Evolutionary conservation across 345 rosid genomes (phyloP).

Genomic region (Turritis glabra): DNA sequence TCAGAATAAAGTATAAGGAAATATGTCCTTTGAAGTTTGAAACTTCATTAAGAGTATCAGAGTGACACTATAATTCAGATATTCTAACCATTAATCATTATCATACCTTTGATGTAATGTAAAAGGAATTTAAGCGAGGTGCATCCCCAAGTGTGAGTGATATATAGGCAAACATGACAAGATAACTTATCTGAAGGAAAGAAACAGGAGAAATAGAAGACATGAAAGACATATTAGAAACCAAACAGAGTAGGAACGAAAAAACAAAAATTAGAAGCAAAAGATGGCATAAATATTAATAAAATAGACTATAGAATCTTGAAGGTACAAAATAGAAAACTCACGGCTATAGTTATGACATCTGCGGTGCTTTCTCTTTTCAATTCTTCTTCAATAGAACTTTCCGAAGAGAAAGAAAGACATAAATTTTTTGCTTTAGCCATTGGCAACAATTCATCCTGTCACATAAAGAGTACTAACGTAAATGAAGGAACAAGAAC

Average conservation of each 20-base stretch:
- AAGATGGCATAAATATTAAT: neutral
- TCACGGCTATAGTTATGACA: constrained; percentile 82
- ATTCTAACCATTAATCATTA: constrained; percentile 12
- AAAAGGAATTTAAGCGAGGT: constrained; percentile 68
- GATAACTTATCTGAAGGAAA: constrained; percentile 85
- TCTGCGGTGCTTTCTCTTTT: constrained; percentile 98
- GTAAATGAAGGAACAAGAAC: constrained; percentile 1
- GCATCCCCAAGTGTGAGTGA: constrained; percentile 87
- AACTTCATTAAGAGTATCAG: neutral
- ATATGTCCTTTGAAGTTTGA: neutral
- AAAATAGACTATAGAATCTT: neutral
- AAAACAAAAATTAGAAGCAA: neutral
- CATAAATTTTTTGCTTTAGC: constrained; percentile 68
- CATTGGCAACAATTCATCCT: constrained; percentile 88
- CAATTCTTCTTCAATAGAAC: constrained; percentile 92
- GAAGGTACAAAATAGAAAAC: neutral
- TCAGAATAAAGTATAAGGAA: constrained; percentile 6
- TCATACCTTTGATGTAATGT: constrained; percentile 82
- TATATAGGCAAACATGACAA: constrained; percentile 97
- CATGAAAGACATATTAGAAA: neutral
- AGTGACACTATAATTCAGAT: neutral
- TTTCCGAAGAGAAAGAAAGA: constrained; percentile 92
- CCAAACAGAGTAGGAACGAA: constrained; percentile 1
- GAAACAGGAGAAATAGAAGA: constrained; percentile 15
- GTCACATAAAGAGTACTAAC: constrained; percentile 35